Base-by-base conservation (phyloP, 2,329 filamentous ascomycete species). In the Mariannaea sp. region DNA sequence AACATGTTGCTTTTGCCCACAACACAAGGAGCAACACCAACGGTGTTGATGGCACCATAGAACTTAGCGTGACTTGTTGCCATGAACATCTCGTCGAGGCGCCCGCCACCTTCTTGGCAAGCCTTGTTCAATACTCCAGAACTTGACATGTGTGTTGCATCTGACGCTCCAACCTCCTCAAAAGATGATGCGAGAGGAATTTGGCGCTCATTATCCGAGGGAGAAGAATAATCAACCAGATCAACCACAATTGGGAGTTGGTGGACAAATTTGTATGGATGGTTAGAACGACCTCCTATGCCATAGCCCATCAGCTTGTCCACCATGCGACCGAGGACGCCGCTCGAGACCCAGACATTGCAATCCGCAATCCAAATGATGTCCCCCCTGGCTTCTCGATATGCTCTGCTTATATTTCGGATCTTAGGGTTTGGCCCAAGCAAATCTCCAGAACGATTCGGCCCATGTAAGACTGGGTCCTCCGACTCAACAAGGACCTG, bases 1-100 rank as follows among this genome's bases (percentile, higher is more conserved):
- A 97, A 99, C 92, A 99, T 97, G 75, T 95, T 97, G 66, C 91
- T 96, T 76, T 99, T 99, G 44, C 94, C 94, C 17, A 97, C 88
- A 53, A 96, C 88, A 72, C 94, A 99, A 7, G 95, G 94, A 0
- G 94, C 94, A 46, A 97, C 76, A 3, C 89, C 82, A 13, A 97
- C 90, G 0, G 90, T 90, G 73, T 97, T 97, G 80, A 99, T 99
- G 56, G 93, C 94, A 7, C 88, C 88, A 76, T 99, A 99, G 79
- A 99, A 97, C 70, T 99, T 99, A 64, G 92, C 91, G 71, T 99
- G 94, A 0, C 91, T 85, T 0, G 92, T 94, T 1, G 91, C 87
- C 81, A 99, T 89, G 75, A 97, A 99, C 72, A 93, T 85, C 69
- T 99, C 94, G 69, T 99, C 94, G 0, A 99, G 80, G 1, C 92